A percentile compares a stretch with the other conserved stretches of the same genome.
phyloP scores from a whole-genome alignment of 371 early-diverging fungal genomes.

The Saksenaea oblongispora region DNA sequence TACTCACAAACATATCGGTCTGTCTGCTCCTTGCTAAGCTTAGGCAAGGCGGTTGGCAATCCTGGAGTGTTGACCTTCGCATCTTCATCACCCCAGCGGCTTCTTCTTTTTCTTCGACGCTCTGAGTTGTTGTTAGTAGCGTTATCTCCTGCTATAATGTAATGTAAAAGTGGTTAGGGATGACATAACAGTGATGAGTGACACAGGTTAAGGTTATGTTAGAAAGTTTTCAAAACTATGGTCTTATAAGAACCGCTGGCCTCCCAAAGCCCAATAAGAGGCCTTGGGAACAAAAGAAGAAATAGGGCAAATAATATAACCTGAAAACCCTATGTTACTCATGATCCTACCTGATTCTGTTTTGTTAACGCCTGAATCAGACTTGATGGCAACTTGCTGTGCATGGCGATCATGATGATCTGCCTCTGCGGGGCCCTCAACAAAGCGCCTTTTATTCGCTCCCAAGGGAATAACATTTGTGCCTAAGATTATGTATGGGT shows the following conservation, averaged over 20 bases:
- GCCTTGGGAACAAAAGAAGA: constrained; percentile 2
- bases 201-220: constrained; percentile 4
- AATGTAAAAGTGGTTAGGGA: constrained; percentile 4
- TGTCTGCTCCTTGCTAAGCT: constrained; percentile 75
- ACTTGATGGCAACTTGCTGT: neutral
- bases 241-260: neutral
- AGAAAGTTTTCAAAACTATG: neutral
- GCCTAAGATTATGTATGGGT: constrained; percentile 19
- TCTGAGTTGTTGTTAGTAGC: constrained; percentile 31
- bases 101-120: constrained; percentile 60
- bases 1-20: constrained; percentile 80
- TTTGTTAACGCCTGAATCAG: neutral
- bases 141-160: constrained; percentile 12
- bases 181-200: neutral
- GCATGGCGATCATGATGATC: constrained; percentile 3
- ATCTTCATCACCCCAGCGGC: constrained; percentile 87
- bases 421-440: constrained; percentile 18
- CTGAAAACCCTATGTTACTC: neutral
- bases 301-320: neutral
- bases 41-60: constrained; percentile 81
- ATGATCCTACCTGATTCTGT: constrained; percentile 2
- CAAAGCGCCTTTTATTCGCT: constrained; percentile 35
- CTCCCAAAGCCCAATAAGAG: neutral
- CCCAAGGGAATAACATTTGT: constrained; percentile 52
- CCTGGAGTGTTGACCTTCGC: constrained; percentile 76